Conservation (phyloP, 192 early-diverging fungal genomes). For the Mortierella antarctica region DNA sequence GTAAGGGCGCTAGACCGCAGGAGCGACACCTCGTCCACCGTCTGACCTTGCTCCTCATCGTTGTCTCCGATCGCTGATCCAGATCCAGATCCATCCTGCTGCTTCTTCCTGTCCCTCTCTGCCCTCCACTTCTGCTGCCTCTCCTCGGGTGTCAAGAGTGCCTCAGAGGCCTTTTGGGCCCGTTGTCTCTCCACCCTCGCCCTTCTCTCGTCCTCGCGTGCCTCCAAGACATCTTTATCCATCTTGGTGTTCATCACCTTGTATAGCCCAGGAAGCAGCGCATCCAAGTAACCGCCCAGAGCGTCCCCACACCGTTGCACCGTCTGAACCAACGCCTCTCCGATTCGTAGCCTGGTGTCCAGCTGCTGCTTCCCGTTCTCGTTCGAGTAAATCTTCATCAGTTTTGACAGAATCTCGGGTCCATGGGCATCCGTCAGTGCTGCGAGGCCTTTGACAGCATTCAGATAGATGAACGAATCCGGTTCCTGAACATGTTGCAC, state of each 20-base stretch:
- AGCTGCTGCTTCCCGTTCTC: conserved; percentile 46
- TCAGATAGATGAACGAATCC: conserved; percentile 94
- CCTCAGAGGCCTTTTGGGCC: conserved; percentile 22
- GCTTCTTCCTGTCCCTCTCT: conserved; percentile 1
- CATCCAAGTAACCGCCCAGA: conserved; percentile 75
- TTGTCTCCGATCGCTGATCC: neutral
- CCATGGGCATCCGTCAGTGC: conserved; percentile 87
- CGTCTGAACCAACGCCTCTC: conserved; percentile 90
- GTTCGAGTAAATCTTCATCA: conserved; percentile 76
- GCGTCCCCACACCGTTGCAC: conserved; percentile 84
- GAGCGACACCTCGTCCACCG: conserved; percentile 35
- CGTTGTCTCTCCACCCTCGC: conserved; percentile 10
- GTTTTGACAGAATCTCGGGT: conserved; percentile 69
- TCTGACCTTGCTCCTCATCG: conserved; percentile 9
- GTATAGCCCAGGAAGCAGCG: conserved; percentile 35
- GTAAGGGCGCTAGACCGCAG: conserved; percentile 73
- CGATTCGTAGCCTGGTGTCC: conserved; percentile 83
- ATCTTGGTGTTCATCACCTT: conserved; percentile 47
- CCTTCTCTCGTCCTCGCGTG: conserved; percentile 19
- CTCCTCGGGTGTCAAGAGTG: conserved; percentile 32
- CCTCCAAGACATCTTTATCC: conserved; percentile 13
- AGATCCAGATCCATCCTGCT: too few species aligned
- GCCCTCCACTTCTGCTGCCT: conserved; percentile 36
- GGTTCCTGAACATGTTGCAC: conserved; percentile 78
- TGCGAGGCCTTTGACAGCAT: conserved; percentile 88